Percentiles rank a stretch among this genome's conserved stretches.
Conservation (phyloP, 2,329 filamentous ascomycete genomes). For the Alternaria alternata region DNA sequence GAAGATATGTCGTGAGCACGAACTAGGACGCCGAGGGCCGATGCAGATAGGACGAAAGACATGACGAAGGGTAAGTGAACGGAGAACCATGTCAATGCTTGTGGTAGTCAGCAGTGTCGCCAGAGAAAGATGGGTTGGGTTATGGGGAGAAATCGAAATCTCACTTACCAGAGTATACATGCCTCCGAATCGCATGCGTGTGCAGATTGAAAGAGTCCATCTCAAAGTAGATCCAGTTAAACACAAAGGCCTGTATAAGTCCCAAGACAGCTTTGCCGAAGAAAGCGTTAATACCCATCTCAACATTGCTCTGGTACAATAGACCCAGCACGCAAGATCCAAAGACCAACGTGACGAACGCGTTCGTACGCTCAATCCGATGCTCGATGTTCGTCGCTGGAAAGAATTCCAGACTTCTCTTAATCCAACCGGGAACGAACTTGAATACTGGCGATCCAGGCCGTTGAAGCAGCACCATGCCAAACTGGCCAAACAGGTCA, state of each 20-base stretch:
- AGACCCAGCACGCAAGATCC: slow-evolving; percentile 70
- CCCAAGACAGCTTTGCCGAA: slow-evolving; percentile 70
- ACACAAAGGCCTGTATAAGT: slow-evolving; percentile 65
- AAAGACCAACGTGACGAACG: slow-evolving; percentile 71
- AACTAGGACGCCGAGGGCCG: slow-evolving; percentile 66
- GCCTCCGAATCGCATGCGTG: slow-evolving; percentile 68
- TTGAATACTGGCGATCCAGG: slow-evolving; percentile 25
- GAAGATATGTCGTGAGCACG: slow-evolving; percentile 63
- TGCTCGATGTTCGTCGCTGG: slow-evolving; percentile 73
- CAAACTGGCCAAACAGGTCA: slow-evolving; percentile 61
- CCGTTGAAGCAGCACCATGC: slow-evolving; percentile 53
- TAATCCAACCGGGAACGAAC: slow-evolving; percentile 27
- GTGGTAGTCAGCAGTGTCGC: not conserved
- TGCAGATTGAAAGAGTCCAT: slow-evolving; percentile 66
- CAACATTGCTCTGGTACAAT: slow-evolving; percentile 64
- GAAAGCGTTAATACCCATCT: slow-evolving; percentile 64
- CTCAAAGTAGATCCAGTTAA: slow-evolving; percentile 72
- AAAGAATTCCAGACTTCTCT: slow-evolving; percentile 64
- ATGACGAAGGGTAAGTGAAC: slow-evolving; percentile 70
- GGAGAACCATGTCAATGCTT: slow-evolving; percentile 63
- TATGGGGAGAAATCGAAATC: not conserved
- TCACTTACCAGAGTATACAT: slow-evolving; percentile 53
- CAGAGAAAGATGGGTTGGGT: not conserved
- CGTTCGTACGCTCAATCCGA: slow-evolving; percentile 69
- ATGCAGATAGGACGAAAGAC: slow-evolving; percentile 67